Conservation (phyloP, 2,329 filamentous ascomycete species). For the Aureobasidium melanogenum region DNA sequence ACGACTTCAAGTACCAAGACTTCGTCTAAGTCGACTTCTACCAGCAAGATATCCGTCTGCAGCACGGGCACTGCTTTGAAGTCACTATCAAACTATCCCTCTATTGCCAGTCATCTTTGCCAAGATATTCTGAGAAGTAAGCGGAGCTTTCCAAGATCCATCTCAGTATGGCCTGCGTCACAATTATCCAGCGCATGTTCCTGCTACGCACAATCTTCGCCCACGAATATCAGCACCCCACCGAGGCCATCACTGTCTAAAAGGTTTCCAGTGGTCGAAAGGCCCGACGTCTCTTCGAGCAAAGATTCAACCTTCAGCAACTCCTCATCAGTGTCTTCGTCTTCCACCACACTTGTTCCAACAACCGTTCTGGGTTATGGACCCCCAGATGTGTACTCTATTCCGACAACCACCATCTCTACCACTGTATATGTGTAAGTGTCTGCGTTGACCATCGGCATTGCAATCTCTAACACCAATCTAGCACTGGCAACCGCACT, state of each 20-base stretch:
- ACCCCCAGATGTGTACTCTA: background rate
- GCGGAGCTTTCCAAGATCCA: background rate
- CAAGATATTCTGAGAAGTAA: background rate
- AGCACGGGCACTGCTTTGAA: background rate
- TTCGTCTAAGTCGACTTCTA: background rate
- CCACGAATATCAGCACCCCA: background rate
- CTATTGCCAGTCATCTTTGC: background rate
- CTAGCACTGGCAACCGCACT: background rate
- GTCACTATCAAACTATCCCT: background rate
- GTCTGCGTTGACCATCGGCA: too few relatives aligned
- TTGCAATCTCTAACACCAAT: background rate
- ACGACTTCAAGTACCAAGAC: background rate
- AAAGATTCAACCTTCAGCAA: too few relatives aligned
- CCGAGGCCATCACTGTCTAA: too few relatives aligned
- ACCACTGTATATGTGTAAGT: background rate
- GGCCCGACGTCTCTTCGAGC: too few relatives aligned
- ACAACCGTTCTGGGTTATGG: background rate
- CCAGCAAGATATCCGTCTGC: background rate
- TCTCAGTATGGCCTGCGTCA: background rate
- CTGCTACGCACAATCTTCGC: background rate
- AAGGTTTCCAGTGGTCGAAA: too few relatives aligned
- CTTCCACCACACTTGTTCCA: too few relatives aligned
- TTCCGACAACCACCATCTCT: background rate
- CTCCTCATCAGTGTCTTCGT: too few relatives aligned
- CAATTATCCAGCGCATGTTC: background rate